Conservation (phyloP, 345 rosid genomes). For the Populus ilicifolia region DNA sequence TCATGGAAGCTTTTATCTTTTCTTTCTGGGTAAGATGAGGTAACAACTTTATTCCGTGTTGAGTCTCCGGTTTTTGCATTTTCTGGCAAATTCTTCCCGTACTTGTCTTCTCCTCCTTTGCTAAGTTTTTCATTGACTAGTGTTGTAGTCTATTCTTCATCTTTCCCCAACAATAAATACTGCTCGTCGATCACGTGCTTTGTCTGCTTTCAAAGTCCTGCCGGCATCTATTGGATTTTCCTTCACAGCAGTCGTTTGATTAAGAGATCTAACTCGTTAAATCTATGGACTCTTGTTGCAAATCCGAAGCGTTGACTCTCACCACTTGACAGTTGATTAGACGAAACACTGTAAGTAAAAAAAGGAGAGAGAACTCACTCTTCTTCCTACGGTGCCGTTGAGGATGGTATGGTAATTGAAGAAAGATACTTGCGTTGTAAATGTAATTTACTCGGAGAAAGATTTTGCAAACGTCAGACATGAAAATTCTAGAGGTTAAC, state of each 20-base stretch:
- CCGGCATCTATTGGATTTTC: not conserved
- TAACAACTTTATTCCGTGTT: not conserved
- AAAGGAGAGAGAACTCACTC: not conserved
- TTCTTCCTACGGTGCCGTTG: not conserved
- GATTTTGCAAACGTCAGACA: constrained; percentile 4
- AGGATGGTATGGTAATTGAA: not conserved
- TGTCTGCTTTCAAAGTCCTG: not conserved
- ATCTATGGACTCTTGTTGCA: constrained; percentile 1
- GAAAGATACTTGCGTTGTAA: not conserved
- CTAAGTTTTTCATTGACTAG: not conserved
- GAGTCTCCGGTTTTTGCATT: not conserved
- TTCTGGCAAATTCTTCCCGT: constrained; percentile 11
- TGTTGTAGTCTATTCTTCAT: not conserved
- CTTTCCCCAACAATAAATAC: not conserved
- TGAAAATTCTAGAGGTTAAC: not conserved
- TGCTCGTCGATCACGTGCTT: not conserved
- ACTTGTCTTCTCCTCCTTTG: not conserved
- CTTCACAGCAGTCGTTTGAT: not conserved
- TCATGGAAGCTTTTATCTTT: not conserved
- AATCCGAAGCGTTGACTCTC: constrained; percentile 6
- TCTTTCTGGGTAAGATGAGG: constrained; percentile 1
- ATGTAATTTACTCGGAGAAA: not conserved
- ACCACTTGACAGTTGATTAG: not conserved
- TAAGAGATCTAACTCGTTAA: constrained; percentile 1
- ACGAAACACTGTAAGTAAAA: not conserved